phyloP scores from a whole-genome alignment of 495 filamentous ascomycete genomes.

The Sordaria brevicollis region DNA sequence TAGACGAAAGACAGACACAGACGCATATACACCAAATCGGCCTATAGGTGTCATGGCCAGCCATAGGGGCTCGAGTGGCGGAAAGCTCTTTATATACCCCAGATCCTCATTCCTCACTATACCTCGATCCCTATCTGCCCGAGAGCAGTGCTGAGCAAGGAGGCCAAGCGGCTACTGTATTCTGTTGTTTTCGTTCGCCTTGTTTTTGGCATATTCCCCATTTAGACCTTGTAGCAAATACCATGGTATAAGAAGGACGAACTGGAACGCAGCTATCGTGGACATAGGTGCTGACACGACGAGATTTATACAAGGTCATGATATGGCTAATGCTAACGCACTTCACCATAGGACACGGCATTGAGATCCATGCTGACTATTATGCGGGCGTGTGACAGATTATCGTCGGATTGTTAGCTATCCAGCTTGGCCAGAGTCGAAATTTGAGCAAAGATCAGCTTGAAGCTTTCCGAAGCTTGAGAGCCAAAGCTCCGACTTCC shows the following conservation, averaged over 20 bases:
- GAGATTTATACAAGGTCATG: no score
- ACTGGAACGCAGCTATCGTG: background rate
- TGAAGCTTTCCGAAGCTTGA: background rate
- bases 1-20: conserved; percentile 6
- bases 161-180: background rate
- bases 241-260: background rate
- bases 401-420: background rate
- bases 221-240: background rate
- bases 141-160: background rate
- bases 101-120: background rate
- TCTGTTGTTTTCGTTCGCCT: background rate
- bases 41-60: background rate
- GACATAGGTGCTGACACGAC: no score
- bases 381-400: background rate
- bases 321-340: background rate
- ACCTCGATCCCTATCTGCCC: background rate
- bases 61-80: background rate
- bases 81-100: background rate
- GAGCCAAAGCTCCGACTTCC: background rate
- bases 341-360: background rate
- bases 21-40: background rate
- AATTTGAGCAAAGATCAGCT: background rate
- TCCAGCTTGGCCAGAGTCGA: background rate
- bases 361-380: background rate
- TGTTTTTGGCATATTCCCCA: background rate